A percentile compares a stretch with the other conserved stretches of the same genome.
Evolutionary conservation across 768 basidiomycete species (phyloP).

Genomic region (Stropharia rugosoannulata): DNA sequence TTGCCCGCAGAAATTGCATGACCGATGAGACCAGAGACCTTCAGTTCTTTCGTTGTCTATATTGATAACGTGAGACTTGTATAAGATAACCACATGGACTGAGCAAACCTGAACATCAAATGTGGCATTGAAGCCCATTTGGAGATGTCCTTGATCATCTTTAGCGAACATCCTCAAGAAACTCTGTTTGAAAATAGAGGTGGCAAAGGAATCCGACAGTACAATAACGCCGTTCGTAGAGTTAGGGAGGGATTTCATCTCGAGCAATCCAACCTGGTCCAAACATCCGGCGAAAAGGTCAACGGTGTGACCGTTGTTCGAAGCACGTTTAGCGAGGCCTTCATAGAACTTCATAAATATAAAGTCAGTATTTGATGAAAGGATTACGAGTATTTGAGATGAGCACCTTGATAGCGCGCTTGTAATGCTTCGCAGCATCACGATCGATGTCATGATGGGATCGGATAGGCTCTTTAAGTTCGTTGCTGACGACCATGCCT

Average conservation of each 20-base stretch:
- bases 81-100: background rate
- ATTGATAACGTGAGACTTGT: background rate
- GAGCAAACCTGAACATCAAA: slow-evolving; percentile 88
- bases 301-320: slow-evolving; percentile 92
- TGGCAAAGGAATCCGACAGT: slow-evolving; percentile 94
- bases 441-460: slow-evolving; percentile 99
- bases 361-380: background rate
- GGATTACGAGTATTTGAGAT: background rate
- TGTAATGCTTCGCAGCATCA: slow-evolving; percentile 96
- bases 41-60: slow-evolving; percentile 97
- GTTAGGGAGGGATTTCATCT: slow-evolving; percentile 96
- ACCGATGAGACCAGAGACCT: slow-evolving; percentile 96
- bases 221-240: slow-evolving; percentile 97
- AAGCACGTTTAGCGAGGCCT: slow-evolving; percentile 86
- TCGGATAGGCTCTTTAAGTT: slow-evolving; percentile 95
- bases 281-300: slow-evolving; percentile 97
- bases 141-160: slow-evolving; percentile 86
- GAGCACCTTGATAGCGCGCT: slow-evolving; percentile 88
- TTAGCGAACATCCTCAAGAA: slow-evolving; percentile 93
- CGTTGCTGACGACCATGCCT: slow-evolving; percentile 93
- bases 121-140: slow-evolving; percentile 99
- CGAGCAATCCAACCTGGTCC: slow-evolving; percentile 95
- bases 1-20: slow-evolving; percentile 98
- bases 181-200: slow-evolving; percentile 98
- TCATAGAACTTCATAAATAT: slow-evolving; percentile 84